Evolutionary conservation across 2,329 filamentous ascomycete species (phyloP).

Genomic region (Xylaria sp.): DNA sequence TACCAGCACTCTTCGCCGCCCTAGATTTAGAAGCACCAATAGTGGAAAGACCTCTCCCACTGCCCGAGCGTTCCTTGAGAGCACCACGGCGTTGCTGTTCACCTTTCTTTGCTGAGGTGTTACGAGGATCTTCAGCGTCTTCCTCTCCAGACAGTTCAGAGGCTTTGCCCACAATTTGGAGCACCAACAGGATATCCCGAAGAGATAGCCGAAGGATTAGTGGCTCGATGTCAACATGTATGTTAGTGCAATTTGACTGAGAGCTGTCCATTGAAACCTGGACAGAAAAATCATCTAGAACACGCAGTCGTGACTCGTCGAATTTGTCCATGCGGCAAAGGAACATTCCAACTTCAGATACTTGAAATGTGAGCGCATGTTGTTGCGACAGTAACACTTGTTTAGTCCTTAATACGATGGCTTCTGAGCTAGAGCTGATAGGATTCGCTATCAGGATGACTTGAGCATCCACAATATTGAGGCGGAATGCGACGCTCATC

Average conservation of each 20-base stretch:
- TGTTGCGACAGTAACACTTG: conserved; percentile 93
- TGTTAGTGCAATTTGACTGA: conserved; percentile 72
- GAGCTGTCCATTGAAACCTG: conserved; percentile 86
- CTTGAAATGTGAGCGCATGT: conserved; percentile 90
- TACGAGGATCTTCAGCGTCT: conserved; percentile 56
- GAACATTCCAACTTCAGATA: conserved; percentile 97
- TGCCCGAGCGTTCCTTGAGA: conserved; percentile 66
- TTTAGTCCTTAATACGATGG: conserved; percentile 93
- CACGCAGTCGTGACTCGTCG: conserved; percentile 86
- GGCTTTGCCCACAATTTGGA: conserved; percentile 91
- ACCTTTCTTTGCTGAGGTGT: conserved; percentile 64
- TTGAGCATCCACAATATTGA: conserved; percentile 96
- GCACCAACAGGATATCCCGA: conserved; percentile 91
- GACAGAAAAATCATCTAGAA: conserved; percentile 95
- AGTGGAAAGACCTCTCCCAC: conserved; percentile 65
- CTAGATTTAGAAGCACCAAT: conserved; percentile 55
- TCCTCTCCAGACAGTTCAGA: conserved; percentile 82
- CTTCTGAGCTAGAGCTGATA: conserved; percentile 87
- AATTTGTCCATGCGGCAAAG: conserved; percentile 98
- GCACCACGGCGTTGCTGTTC: conserved; percentile 62
- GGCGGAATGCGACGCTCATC: conserved; percentile 85
- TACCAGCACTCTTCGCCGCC: conserved; percentile 51
- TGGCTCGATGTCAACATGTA: conserved; percentile 89
- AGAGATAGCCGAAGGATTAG: conserved; percentile 89
- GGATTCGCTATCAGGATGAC: conserved; percentile 97